Base-by-base conservation (phyloP, 495 filamentous ascomycete genomes). In the Penicillium silybi region DNA sequence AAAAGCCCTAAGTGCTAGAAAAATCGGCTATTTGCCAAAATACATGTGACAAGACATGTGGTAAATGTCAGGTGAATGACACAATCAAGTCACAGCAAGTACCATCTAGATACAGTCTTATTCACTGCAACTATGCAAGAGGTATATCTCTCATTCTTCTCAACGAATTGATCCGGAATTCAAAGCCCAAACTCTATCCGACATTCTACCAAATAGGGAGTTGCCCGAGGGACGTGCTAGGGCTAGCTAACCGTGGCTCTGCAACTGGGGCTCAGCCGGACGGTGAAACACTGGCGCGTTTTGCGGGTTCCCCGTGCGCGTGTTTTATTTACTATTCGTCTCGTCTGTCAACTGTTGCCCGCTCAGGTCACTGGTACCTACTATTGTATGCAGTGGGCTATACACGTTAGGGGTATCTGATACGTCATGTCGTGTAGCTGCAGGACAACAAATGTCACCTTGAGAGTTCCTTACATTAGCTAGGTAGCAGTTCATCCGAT, bases 281-380 rank as follows among this genome's bases (percentile, higher is more conserved):
- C 15, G 46, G 44, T 74, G 71, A 74, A 74, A 74, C 71, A 71
- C 71, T 68, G 71, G 71, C 64, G 66, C 50, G 61, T 65, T 68
- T 59, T 57, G 26, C 13, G n/a, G 40, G 9, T 46, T 22, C 49
- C 42, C 56, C 60, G 50, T 64, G 59, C 58, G 57, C 52, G 47
- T 57, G 51, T 50, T 55, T 53, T 59, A 50, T 57, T 59, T 57
- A 43, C 43, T 44, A 29, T 44, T 50, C 49, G 32, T 17, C 29
- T 41, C 20, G 44, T 46, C 8, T 39, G 37, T 19, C 18, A 19
- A 39, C 4, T 3, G 18, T 18, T 19, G n/a, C 16, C n/a, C 37
- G 6, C 18, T 16, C 16, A 32, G 29, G 29, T 32, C 2, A 13
- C 29, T 15, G 29, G 29, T 32, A 32, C 29, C 29, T 32, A 10